Evolutionary conservation across 1,284 basidiomycete genomes (phyloP).

Genomic region (Ustilago trichophora): DNA sequence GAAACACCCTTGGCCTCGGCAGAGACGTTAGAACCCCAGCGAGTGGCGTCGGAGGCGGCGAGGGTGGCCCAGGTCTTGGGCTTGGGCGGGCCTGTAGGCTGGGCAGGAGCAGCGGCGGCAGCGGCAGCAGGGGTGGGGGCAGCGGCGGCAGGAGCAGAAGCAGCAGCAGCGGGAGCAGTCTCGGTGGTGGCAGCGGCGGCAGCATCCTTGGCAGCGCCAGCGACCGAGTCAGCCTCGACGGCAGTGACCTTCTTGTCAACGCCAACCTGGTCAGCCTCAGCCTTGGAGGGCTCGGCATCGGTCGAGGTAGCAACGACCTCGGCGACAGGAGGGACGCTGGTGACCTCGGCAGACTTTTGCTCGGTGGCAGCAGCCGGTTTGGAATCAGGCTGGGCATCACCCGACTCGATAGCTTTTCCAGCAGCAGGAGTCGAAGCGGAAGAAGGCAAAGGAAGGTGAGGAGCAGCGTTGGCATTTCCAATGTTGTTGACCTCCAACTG

Average conservation of each 20-base stretch:
- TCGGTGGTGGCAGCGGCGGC: slow-evolving; percentile 32
- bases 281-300: slow-evolving; percentile 29
- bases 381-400: slow-evolving; percentile 5
- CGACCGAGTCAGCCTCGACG: slow-evolving; percentile 49
- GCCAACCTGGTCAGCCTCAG: slow-evolving; percentile 52
- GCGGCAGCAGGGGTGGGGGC: slow-evolving; percentile 22
- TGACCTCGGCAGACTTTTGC: slow-evolving; percentile 6
- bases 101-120: slow-evolving; percentile 53
- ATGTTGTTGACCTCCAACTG: slow-evolving; percentile 53
- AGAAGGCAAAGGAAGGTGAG: slow-evolving; percentile 47
- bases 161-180: slow-evolving; percentile 64
- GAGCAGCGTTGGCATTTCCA: slow-evolving; percentile 44
- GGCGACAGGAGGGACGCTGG: slow-evolving; percentile 15
- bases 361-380: not conserved
- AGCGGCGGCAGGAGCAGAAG: slow-evolving; percentile 64
- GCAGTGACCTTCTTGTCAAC: slow-evolving; percentile 50
- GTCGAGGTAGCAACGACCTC: slow-evolving; percentile 31
- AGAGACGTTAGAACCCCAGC: slow-evolving; percentile 61
- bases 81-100: slow-evolving; percentile 50
- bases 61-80: slow-evolving; percentile 66
- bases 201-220: slow-evolving; percentile 36
- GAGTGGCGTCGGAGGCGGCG: slow-evolving; percentile 58
- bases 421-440: slow-evolving; percentile 4
- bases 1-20: slow-evolving; percentile 52
- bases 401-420: slow-evolving; percentile 43